phyloP scores from a whole-genome alignment of 352 stramenopile genomes.

The Phytophthora tentaculata region DNA sequence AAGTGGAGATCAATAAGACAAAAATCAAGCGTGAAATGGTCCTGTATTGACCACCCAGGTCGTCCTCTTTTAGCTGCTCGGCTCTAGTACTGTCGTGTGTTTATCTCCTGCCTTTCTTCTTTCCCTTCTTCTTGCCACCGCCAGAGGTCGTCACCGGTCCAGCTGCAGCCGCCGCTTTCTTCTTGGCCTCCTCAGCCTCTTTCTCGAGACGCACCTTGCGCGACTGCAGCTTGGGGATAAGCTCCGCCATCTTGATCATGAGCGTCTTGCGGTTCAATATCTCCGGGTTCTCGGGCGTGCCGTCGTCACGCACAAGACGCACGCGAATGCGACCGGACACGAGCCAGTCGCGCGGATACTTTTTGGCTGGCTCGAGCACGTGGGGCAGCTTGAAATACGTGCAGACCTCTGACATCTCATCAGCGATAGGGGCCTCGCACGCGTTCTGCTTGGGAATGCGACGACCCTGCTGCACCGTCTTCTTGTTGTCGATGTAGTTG shows the following conservation, averaged over 20 bases:
- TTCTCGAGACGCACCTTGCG: constrained; percentile 79
- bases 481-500: constrained; percentile 86
- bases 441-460: constrained; percentile 69
- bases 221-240: constrained; percentile 86
- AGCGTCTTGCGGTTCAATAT: constrained; percentile 74
- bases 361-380: constrained; percentile 82
- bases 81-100: constrained; percentile 1
- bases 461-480: constrained; percentile 84
- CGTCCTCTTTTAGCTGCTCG: background rate
- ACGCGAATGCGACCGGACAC: constrained; percentile 76
- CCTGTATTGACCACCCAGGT: constrained; percentile 27
- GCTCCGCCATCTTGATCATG: constrained; percentile 89
- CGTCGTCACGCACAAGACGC: constrained; percentile 67
- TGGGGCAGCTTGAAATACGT: constrained; percentile 82
- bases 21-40: constrained; percentile 27
- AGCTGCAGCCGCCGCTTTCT: constrained; percentile 44
- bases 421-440: constrained; percentile 73
- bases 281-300: constrained; percentile 68
- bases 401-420: constrained; percentile 89
- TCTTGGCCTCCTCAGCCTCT: constrained; percentile 67
- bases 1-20: constrained; percentile 18
- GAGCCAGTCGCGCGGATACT: constrained; percentile 83
- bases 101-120: constrained; percentile 91
- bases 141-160: constrained; percentile 33
- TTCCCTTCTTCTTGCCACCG: constrained; percentile 85